phyloP scores from a whole-genome alignment of 2,329 filamentous ascomycete species.

The Esteya vermicola region DNA sequence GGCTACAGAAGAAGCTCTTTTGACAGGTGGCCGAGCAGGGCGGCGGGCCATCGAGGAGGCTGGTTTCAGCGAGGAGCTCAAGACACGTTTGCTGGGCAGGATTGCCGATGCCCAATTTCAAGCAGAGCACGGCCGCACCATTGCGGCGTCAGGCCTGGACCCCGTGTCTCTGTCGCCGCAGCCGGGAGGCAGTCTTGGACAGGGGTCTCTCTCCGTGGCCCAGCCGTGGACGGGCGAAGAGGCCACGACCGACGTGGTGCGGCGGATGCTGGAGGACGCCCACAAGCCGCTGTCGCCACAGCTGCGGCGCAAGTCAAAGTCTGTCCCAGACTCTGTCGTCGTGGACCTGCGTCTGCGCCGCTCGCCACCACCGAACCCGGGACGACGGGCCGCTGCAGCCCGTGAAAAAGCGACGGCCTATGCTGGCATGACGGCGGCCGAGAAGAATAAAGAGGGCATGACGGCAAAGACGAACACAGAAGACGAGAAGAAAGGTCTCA shows the following conservation, averaged over 20 bases:
- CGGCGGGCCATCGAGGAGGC: slow-evolving; percentile 45
- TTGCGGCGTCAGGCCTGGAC: slow-evolving; percentile 28
- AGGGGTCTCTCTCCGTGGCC: slow-evolving; percentile 48
- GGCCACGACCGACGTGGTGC: slow-evolving; percentile 54
- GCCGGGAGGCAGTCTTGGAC: slow-evolving; percentile 52
- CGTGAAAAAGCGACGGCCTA: slow-evolving; percentile 43
- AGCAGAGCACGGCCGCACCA: slow-evolving; percentile 31
- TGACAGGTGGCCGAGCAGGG: slow-evolving; percentile 45
- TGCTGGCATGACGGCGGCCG: too few relatives aligned
- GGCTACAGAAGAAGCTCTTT: slow-evolving; percentile 47
- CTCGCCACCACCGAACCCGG: slow-evolving; percentile 23
- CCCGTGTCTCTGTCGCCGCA: slow-evolving; percentile 18
- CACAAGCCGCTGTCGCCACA: slow-evolving; percentile 50
- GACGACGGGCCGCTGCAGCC: slow-evolving; percentile 36
- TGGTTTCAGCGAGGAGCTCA: slow-evolving; percentile 50
- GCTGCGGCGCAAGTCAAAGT: slow-evolving; percentile 30
- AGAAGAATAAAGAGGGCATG: too few relatives aligned
- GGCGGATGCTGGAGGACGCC: slow-evolving; percentile 76
- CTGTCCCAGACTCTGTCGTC: slow-evolving; percentile 22
- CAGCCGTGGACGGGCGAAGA: slow-evolving; percentile 71
- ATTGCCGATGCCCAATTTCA: slow-evolving; percentile 40
- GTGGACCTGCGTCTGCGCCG: slow-evolving; percentile 38
- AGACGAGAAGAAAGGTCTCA: slow-evolving; percentile 36
- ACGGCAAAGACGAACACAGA: too few relatives aligned
- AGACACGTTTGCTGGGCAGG: slow-evolving; percentile 40